Base-by-base conservation (phyloP, 164 flowering plant genomes). In the Nymphaea thermarum region DNA sequence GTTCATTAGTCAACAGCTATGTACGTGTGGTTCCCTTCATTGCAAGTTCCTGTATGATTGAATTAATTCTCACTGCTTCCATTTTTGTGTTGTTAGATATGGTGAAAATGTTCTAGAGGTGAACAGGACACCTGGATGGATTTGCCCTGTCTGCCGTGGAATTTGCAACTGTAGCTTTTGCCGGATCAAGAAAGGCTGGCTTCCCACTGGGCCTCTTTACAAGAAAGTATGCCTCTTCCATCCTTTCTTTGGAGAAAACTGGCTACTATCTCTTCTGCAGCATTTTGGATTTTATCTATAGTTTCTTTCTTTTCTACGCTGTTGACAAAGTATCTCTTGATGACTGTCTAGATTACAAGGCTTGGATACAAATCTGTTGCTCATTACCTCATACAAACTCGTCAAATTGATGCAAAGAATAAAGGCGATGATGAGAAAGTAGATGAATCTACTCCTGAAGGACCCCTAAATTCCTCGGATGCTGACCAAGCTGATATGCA, bases 101-200 rank as follows among this genome's bases (percentile, higher is more conserved):
- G 98, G 98, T 43, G 98, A 94, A 78, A 82, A 94, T 81, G 90
- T 94, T 17, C 81, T 88, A 12, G 97, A 94, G 77, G 95, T 89
- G 60, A 70, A 76, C 6, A 74, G 83, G 73, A 91, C 88, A 68
- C 90, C 89, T 18, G 64, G 76, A 44, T 91, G 97, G 97, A 77
- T 87, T 77, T 91, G 97, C 77, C 95, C 97, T 10, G 90, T 82
- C 63, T 89, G 97, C 70, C 96, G 95, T 44, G 97, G 96, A 75
- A 89, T 94, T 67, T 94, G 98, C 84, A 94, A 94, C 80, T 91
- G 98, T 77, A 89, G 97, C 74, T 82, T 94, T 67, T 91, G 97
- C 71, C 79, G 97, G 66, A 77, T 80, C 60, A 85, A 86, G 63
- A 94, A 87, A 78, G 97, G 98, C 64, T 91, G 96, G 98, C 67